Percentiles rank a stretch among this genome's conserved stretches.
phyloP scores from a whole-genome alignment of 345 rosid species.

The Trapa bicornis region DNA sequence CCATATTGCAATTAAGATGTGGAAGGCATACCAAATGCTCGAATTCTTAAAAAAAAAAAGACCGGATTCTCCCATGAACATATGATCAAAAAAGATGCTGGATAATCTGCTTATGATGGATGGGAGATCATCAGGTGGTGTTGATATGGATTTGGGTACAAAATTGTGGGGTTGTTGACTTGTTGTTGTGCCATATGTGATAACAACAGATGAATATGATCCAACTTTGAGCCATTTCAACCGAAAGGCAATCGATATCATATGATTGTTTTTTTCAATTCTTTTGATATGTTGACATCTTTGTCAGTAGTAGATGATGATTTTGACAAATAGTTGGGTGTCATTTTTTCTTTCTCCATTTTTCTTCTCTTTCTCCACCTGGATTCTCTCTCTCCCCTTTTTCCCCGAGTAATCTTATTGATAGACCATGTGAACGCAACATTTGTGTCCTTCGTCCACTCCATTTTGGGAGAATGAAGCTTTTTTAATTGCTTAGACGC shows the following conservation, averaged over 20 bases:
- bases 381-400: not conserved
- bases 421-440: not conserved
- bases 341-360: not conserved
- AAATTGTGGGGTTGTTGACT: not conserved
- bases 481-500: too few species aligned
- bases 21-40: not conserved
- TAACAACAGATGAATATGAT: not conserved
- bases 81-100: too few species aligned
- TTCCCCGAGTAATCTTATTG: not conserved
- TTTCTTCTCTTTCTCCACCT: not conserved
- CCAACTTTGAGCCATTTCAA: slow-evolving; percentile 1
- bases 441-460: not conserved
- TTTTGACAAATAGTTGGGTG: not conserved
- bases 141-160: not conserved
- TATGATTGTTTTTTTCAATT: not conserved
- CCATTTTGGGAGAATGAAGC: too few species aligned
- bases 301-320: slow-evolving; percentile 4
- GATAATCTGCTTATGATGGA: too few species aligned
- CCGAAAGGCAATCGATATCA: not conserved
- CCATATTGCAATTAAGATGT: not conserved
- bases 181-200: slow-evolving; percentile 13
- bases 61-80: too few species aligned
- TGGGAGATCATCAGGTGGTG: not conserved
- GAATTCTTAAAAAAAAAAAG: not conserved
- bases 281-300: not conserved